These are phyloP conservation scores for Coemansia sp. DNA, from an alignment of 192 early-diverging fungal species.

Conservation along the genomic window DNA sequence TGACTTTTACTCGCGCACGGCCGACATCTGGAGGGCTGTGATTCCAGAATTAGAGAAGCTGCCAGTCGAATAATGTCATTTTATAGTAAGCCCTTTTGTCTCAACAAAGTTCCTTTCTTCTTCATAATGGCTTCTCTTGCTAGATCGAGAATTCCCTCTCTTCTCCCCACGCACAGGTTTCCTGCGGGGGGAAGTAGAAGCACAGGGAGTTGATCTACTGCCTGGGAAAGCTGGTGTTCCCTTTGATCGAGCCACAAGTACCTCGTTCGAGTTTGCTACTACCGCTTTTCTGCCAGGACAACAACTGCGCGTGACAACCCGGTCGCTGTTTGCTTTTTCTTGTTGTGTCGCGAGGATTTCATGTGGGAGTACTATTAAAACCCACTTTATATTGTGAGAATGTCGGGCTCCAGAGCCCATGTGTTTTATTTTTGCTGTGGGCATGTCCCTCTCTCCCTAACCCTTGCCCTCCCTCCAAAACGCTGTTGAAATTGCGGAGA, in stretches of 20 bases:
- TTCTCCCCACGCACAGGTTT: too few relatives aligned
- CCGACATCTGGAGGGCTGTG: slow-evolving; percentile 78
- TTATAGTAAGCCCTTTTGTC: not conserved
- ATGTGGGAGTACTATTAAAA: too few relatives aligned
- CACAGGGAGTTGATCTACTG: too few relatives aligned
- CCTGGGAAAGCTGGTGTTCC: too few relatives aligned
- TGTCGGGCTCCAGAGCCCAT: not conserved
- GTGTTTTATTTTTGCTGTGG: not conserved
- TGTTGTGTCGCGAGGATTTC: not conserved
- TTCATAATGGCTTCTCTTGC: too few relatives aligned
- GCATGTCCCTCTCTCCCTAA: not conserved
- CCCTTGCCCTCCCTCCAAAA: too few relatives aligned
- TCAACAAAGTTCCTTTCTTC: too few relatives aligned
- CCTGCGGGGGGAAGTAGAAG: too few relatives aligned
- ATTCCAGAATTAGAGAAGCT: slow-evolving; percentile 78
- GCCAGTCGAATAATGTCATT: slow-evolving; percentile 38
- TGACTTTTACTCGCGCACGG: slow-evolving; percentile 75
- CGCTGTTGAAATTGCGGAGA: not conserved
- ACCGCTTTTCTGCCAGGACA: too few relatives aligned
- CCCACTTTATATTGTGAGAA: not conserved
- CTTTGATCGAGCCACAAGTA: too few relatives aligned
- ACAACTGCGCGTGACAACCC: not conserved
- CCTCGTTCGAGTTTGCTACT: too few relatives aligned
- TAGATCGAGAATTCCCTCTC: too few relatives aligned
- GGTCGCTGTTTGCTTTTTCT: not conserved